Percentiles rank a stretch among this genome's conserved stretches.
Evolutionary conservation across 352 stramenopile species (phyloP).

Genomic region (Thraustochytrium sp.): DNA sequence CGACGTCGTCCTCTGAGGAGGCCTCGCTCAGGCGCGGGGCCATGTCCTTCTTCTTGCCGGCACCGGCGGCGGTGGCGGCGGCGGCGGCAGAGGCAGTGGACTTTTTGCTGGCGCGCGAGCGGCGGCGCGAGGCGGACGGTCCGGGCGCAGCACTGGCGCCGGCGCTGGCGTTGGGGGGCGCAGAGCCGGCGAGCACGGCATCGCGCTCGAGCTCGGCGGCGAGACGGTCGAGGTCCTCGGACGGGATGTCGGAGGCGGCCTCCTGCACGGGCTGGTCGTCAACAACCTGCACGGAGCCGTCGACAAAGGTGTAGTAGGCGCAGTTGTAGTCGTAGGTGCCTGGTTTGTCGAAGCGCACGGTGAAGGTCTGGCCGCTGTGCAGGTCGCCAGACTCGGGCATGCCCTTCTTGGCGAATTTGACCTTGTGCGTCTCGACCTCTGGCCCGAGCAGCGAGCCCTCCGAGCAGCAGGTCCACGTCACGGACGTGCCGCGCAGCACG

Average conservation of each 20-base stretch:
- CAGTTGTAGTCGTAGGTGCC: conserved; percentile 14
- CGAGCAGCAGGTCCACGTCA: conserved; percentile 28
- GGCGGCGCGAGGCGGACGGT: neutral
- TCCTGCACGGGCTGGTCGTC: neutral
- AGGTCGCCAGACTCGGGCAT: neutral
- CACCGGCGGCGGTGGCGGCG: no score
- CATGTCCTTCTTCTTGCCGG: no score
- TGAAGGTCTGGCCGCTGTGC: conserved; percentile 15
- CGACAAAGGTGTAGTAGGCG: conserved; percentile 30
- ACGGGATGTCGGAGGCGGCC: neutral
- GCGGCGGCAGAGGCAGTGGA: neutral
- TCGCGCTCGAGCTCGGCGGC: neutral
- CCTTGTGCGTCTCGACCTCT: conserved; percentile 11
- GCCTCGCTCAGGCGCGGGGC: no score
- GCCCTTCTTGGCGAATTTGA: neutral
- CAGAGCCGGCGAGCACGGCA: neutral
- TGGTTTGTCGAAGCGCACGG: conserved; percentile 6
- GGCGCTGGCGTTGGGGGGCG: neutral
- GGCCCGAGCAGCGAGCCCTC: neutral
- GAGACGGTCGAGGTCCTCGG: neutral
- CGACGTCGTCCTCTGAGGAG: neutral
- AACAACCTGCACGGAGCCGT: conserved; percentile 13
- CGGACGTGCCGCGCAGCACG: neutral
- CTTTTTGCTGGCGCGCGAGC: neutral
- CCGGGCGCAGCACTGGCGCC: neutral